A percentile compares a stretch with the other conserved stretches of the same genome.
Conservation (phyloP, 1,284 basidiomycete species). For the Marasmius tenuissimus region DNA sequence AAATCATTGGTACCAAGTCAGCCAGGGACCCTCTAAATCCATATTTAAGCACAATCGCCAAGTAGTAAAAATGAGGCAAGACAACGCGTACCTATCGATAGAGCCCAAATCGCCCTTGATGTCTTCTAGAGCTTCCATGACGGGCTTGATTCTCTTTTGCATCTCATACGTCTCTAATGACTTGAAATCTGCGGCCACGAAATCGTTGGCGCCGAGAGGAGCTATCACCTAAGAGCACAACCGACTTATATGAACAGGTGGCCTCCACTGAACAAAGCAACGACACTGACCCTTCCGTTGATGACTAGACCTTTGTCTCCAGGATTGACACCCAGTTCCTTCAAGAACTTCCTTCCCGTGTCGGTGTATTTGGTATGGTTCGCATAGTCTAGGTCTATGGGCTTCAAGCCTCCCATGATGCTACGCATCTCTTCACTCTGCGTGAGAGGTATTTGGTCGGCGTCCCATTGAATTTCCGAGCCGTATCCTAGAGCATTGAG, state of each 20-base stretch:
- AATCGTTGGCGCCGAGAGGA: constrained; percentile 55
- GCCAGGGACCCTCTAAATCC: constrained; percentile 50
- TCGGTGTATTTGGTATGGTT: constrained; percentile 42
- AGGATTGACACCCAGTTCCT: constrained; percentile 54
- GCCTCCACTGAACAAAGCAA: background rate
- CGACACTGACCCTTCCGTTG: constrained; percentile 74
- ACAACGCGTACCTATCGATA: constrained; percentile 44
- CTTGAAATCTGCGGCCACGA: constrained; percentile 67
- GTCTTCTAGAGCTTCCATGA: constrained; percentile 62
- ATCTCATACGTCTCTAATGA: constrained; percentile 73
- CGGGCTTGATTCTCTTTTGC: constrained; percentile 64
- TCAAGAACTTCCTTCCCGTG: constrained; percentile 43
- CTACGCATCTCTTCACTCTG: constrained; percentile 32
- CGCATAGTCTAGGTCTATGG: constrained; percentile 30
- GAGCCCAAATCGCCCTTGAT: constrained; percentile 43
- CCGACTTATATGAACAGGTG: constrained; percentile 37
- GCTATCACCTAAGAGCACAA: constrained; percentile 72
- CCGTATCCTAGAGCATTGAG: constrained; percentile 36
- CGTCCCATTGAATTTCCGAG: constrained; percentile 14
- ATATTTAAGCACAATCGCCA: constrained; percentile 5
- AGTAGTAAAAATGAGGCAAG: background rate
- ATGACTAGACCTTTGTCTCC: constrained; percentile 66
- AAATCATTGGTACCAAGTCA: constrained; percentile 60
- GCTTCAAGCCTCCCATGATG: constrained; percentile 32
- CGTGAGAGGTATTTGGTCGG: constrained; percentile 36